Evolutionary conservation across 1,284 basidiomycete species (phyloP), one percentile per base, ranked within the genome.

Genomic region (Puccinia coronata): DNA sequence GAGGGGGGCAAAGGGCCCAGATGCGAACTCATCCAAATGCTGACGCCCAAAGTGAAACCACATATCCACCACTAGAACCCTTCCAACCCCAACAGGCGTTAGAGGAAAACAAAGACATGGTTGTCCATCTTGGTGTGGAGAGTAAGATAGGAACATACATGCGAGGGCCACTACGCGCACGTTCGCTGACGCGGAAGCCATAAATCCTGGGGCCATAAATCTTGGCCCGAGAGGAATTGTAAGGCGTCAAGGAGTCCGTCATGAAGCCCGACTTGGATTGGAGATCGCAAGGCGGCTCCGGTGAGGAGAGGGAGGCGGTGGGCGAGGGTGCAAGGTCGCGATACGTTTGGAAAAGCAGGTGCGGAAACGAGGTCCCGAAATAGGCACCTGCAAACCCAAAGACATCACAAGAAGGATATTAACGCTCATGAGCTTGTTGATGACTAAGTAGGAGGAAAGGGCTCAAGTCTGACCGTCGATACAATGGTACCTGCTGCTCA

Each of bases 301-400:
- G 63, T n/a, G 63, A 67, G n/a, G 63, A 43, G 14, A 53, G 70
- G 36, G 71, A 77, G 49, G 41, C 61, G 84, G 67, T 71, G 34
- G 77, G 63, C n/a, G 43, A 65, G 18, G 82, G 75, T 20, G 79
- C 43, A 8, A 71, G 69, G 94, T 95, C 93, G 47, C 94, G 92
- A 88, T 97, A 99, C 83, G 93, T 95, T 86, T 98, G 96, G 89
- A 98, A 98, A 87, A 99, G 94, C 43, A 99, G 90, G 85, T 98
- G 95, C 0, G 96, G 90, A 87, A 99, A 99, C 11, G 97, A 98
- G 0, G 97, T 98, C 31, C 97, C 97, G 87, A 99, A 99, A 88
- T 98, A 99, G 25, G 97, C 96, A 81, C 95, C 95, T 97, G 85
- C 14, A 4, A 55, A 31, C n/a, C n/a, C n/a, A n/a, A n/a, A n/a